These are phyloP conservation scores for Brassica incana DNA, from an alignment of 345 rosid species.

Conservation along the genomic window DNA sequence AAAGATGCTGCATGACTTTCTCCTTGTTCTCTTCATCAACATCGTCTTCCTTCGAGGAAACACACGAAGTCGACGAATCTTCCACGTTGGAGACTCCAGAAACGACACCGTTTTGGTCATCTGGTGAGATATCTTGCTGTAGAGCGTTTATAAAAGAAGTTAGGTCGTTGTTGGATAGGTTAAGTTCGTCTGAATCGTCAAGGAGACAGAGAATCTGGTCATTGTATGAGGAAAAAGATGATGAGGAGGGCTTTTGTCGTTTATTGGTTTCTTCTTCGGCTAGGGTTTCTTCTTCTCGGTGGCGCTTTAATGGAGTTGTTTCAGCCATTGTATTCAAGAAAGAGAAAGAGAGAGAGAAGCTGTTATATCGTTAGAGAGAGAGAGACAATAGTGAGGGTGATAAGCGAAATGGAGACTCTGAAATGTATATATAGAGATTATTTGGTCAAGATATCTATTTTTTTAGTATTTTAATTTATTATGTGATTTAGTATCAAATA, in stretches of 20 bases:
- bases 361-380: constrained; percentile 6
- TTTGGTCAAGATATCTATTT: constrained; percentile 47
- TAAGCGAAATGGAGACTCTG: constrained; percentile 42
- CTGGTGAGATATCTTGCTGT: constrained; percentile 56
- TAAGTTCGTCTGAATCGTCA: constrained; percentile 59
- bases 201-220: constrained; percentile 59
- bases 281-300: constrained; percentile 46
- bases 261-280: constrained; percentile 44
- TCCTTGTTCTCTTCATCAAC: constrained; percentile 44
- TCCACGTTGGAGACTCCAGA: background rate
- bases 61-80: constrained; percentile 20
- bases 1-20: constrained; percentile 67
- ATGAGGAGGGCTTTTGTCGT: constrained; percentile 41
- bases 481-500: constrained; percentile 6
- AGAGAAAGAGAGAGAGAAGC: constrained; percentile 1
- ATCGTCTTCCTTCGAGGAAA: constrained; percentile 32
- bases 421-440: constrained; percentile 48
- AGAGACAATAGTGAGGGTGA: constrained; percentile 31
- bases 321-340: constrained; percentile 47
- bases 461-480: background rate
- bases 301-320: constrained; percentile 49
- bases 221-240: constrained; percentile 32
- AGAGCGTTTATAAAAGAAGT: constrained; percentile 55
- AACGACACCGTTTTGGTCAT: constrained; percentile 12
- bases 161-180: constrained; percentile 52